These are phyloP conservation scores for Pisolithus marmoratus DNA, from an alignment of 768 basidiomycete species.

Conservation along the genomic window DNA sequence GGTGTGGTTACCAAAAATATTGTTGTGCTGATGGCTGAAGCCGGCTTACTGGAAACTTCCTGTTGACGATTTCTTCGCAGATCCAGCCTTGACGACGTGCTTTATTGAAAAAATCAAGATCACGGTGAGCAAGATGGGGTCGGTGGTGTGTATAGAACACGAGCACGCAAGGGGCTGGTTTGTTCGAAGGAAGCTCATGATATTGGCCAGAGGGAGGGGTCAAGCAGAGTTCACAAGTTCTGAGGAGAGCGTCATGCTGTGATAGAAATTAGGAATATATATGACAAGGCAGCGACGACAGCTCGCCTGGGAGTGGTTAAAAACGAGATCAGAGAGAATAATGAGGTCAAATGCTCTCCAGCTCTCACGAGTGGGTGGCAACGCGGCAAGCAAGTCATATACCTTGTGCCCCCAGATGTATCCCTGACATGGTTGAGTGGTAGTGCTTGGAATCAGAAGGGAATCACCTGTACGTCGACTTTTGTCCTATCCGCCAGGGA, in stretches of 20 bases:
- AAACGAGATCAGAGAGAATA: constrained; percentile 88
- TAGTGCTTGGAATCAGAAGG: constrained; percentile 25
- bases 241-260: constrained; percentile 78
- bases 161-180: constrained; percentile 43
- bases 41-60: constrained; percentile 52
- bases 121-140: constrained; percentile 75
- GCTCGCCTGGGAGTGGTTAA: constrained; percentile 86
- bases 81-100: constrained; percentile 63
- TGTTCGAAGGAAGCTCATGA: constrained; percentile 1
- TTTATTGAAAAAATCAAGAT: constrained; percentile 75
- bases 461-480: constrained; percentile 30
- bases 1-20: background rate
- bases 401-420: constrained; percentile 77
- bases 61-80: constrained; percentile 63
- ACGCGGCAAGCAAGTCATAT: constrained; percentile 21
- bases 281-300: too few species aligned
- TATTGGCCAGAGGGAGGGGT: constrained; percentile 11
- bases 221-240: constrained; percentile 55
- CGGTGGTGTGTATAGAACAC: constrained; percentile 90
- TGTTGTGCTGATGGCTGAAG: background rate
- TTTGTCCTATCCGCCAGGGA: constrained; percentile 9
- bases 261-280: background rate
- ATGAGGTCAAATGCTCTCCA: constrained; percentile 62
- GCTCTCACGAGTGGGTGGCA: constrained; percentile 14
- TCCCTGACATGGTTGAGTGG: constrained; percentile 39